Evolutionary conservation across 441 rosid species (phyloP).

Genomic region (Cnidoscolus chayamansa): DNA sequence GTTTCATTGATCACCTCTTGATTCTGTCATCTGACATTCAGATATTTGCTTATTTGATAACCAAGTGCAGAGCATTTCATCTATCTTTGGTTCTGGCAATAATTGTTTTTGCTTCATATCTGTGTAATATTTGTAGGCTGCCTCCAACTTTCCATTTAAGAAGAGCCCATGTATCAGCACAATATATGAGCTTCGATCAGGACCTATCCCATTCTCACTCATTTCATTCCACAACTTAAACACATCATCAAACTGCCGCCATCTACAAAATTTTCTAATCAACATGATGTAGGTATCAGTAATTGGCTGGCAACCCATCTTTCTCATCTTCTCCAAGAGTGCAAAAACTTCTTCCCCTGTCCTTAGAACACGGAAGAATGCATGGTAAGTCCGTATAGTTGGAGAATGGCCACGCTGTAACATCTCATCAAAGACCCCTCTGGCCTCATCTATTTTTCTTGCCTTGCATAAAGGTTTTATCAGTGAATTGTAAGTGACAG

Average conservation of each 20-base stretch:
- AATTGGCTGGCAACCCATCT: slow-evolving; percentile 60
- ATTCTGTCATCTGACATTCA: slow-evolving; percentile 25
- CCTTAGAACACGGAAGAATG: slow-evolving; percentile 58
- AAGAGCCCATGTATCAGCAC: slow-evolving; percentile 88
- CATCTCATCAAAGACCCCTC: slow-evolving; percentile 61
- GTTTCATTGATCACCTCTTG: slow-evolving; percentile 22
- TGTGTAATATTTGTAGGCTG: slow-evolving; percentile 55
- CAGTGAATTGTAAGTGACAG: slow-evolving; percentile 75
- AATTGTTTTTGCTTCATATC: slow-evolving; percentile 78
- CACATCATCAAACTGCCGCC: slow-evolving; percentile 67
- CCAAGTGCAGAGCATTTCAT: slow-evolving; percentile 73
- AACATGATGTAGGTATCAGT: slow-evolving; percentile 78
- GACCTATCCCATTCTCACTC: slow-evolving; percentile 51
- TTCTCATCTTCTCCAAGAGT: slow-evolving; percentile 69
- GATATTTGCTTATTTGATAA: slow-evolving; percentile 54
- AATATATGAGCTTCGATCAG: slow-evolving; percentile 70
- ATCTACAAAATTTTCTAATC: slow-evolving; percentile 81
- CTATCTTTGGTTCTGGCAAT: slow-evolving; percentile 63
- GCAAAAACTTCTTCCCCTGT: slow-evolving; percentile 74
- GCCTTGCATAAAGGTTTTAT: slow-evolving; percentile 78
- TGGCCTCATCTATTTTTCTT: slow-evolving; percentile 58
- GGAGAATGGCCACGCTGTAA: slow-evolving; percentile 50
- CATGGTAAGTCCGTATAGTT: slow-evolving; percentile 69
- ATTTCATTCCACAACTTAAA: slow-evolving; percentile 70
- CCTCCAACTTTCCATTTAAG: slow-evolving; percentile 78